Evolutionary conservation across 2,329 filamentous ascomycete genomes (phyloP).

Genomic region (Lasiodiplodia sp.): DNA sequence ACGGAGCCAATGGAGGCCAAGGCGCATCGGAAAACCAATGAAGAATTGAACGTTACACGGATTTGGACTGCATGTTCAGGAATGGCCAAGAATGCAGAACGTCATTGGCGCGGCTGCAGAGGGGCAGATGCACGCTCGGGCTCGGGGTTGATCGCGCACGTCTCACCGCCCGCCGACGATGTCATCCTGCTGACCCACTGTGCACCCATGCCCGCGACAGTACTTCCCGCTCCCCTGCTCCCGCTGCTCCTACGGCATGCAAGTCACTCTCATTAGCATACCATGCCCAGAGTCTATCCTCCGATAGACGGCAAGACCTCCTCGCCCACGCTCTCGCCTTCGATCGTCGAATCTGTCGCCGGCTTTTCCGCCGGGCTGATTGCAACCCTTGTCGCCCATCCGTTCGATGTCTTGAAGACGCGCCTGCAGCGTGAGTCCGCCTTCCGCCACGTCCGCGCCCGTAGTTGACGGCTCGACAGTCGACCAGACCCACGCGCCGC

Average conservation of each 20-base stretch:
- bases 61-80: neutral
- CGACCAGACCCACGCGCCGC: slow-evolving; percentile 32
- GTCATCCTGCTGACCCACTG: slow-evolving; percentile 26
- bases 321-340: slow-evolving; percentile 61
- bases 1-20: neutral
- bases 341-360: slow-evolving; percentile 84
- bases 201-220: slow-evolving; percentile 20
- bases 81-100: neutral
- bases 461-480: slow-evolving; percentile 27
- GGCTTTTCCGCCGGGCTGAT: slow-evolving; percentile 88
- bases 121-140: slow-evolving; percentile 10
- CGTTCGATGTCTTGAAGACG: slow-evolving; percentile 95
- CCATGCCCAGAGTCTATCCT: slow-evolving; percentile 59
- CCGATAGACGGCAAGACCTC: slow-evolving; percentile 53
- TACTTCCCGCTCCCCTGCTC: slow-evolving; percentile 18
- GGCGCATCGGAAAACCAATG: neutral
- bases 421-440: slow-evolving; percentile 79
- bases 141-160: slow-evolving; percentile 13
- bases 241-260: slow-evolving; percentile 28
- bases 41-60: too few relatives aligned
- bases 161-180: slow-evolving; percentile 24
- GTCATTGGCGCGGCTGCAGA: slow-evolving; percentile 23
- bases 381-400: slow-evolving; percentile 87
- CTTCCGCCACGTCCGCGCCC: neutral
- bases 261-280: slow-evolving; percentile 26